Percentiles rank a stretch among this genome's conserved stretches.
phyloP scores from a whole-genome alignment of 495 filamentous ascomycete species.

The Podospora pseudopauciseta region DNA sequence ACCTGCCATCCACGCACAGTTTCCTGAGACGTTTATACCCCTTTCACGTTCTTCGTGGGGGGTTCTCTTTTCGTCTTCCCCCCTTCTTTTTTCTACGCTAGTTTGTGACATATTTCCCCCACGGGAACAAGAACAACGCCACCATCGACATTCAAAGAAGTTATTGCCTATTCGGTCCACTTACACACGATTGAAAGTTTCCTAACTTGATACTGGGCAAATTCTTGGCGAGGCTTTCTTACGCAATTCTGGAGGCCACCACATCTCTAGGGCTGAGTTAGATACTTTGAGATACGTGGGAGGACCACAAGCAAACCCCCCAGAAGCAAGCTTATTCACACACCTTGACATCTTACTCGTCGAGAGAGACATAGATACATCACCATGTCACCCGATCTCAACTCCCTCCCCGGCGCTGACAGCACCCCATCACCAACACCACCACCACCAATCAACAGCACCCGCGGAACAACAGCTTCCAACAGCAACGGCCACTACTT shows the following conservation, averaged over 20 bases:
- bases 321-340: neutral
- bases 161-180: slow-evolving; percentile 1
- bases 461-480: neutral
- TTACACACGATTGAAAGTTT: slow-evolving; percentile 9
- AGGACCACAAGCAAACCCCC: neutral
- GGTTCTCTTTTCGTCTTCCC: slow-evolving; percentile 4
- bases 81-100: neutral
- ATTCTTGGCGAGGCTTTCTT: slow-evolving; percentile 12
- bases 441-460: slow-evolving; percentile 13
- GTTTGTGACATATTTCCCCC: neutral
- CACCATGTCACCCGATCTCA: slow-evolving; percentile 54
- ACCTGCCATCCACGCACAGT: neutral
- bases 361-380: neutral
- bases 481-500: slow-evolving; percentile 8
- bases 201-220: slow-evolving; percentile 5
- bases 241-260: neutral
- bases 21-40: slow-evolving; percentile 12
- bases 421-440: slow-evolving; percentile 10
- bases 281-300: neutral
- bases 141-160: slow-evolving; percentile 1
- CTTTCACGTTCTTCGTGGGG: slow-evolving; percentile 10
- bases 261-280: slow-evolving; percentile 14
- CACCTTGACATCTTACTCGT: neutral
- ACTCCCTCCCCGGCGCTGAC: slow-evolving; percentile 46
- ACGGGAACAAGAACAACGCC: neutral